These are phyloP conservation scores for Neoboletus brunneissimus DNA, from an alignment of 768 basidiomycete species.

Conservation along the genomic window DNA sequence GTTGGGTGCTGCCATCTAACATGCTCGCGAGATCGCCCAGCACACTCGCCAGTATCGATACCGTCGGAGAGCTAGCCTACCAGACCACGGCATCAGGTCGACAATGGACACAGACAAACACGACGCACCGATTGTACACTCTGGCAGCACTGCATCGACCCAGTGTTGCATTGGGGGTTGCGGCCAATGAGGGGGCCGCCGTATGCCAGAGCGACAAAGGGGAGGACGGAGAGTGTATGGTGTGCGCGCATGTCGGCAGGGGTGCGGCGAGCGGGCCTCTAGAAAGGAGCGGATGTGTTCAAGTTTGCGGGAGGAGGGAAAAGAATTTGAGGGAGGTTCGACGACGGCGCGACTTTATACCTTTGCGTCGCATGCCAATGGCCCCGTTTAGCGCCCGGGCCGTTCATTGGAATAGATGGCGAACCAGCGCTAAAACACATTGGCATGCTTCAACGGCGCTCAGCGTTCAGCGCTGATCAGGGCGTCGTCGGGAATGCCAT, in stretches of 20 bases:
- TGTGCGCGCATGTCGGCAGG: slow-evolving; percentile 14
- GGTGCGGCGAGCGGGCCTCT: slow-evolving; percentile 2
- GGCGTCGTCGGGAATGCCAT: neutral
- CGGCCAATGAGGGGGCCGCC: slow-evolving; percentile 22
- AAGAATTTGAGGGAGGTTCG: slow-evolving; percentile 7
- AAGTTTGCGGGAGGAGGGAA: slow-evolving; percentile 3
- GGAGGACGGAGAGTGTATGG: slow-evolving; percentile 12
- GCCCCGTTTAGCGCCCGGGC: slow-evolving; percentile 8
- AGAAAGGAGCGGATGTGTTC: slow-evolving; percentile 27
- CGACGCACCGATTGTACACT: slow-evolving; percentile 17
- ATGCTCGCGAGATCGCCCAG: neutral
- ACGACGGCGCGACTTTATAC: slow-evolving; percentile 20
- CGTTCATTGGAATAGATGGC: neutral
- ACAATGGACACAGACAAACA: neutral
- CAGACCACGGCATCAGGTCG: slow-evolving; percentile 4
- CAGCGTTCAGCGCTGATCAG: neutral
- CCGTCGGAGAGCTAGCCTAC: slow-evolving; percentile 13
- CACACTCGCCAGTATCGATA: neutral
- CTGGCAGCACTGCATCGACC: slow-evolving; percentile 21
- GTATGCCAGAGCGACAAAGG: slow-evolving; percentile 17
- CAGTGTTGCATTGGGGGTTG: slow-evolving; percentile 26
- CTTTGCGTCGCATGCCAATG: slow-evolving; percentile 10
- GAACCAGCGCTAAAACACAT: neutral
- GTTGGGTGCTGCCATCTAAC: neutral
- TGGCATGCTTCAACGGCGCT: neutral